These are phyloP conservation scores for Dictyostelium brefeldianum DNA, from an alignment of 78 protist genomes.

Conservation along the genomic window DNA sequence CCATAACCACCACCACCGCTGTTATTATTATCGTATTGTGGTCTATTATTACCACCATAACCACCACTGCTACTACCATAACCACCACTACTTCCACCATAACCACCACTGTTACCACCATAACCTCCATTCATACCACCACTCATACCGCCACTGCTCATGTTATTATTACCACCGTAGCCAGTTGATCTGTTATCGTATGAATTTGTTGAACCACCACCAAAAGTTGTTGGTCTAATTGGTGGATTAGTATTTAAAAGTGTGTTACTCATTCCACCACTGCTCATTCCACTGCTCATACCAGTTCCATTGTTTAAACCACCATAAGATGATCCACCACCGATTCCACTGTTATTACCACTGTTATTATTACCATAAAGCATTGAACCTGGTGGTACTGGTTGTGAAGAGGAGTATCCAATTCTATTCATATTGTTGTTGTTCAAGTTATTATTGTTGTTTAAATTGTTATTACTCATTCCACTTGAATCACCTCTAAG, in stretches of 20 bases:
- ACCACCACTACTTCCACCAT: neutral
- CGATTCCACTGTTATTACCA: neutral
- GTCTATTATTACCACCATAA: neutral
- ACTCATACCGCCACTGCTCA: neutral
- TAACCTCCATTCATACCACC: conserved; percentile 8
- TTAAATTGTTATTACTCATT: neutral
- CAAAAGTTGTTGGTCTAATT: neutral
- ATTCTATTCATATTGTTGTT: neutral
- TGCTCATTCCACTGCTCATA: neutral
- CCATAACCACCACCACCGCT: conserved; percentile 9
- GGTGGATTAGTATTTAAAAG: neutral
- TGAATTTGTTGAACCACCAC: neutral
- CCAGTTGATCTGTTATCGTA: neutral
- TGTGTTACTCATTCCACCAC: neutral
- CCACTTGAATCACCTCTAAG: neutral
- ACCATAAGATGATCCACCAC: neutral
- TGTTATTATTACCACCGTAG: neutral
- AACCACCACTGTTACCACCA: neutral
- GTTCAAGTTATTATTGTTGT: neutral
- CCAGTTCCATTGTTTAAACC: neutral
- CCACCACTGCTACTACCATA: neutral
- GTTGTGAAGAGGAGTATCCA: neutral
- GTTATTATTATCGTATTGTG: neutral
- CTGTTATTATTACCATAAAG: neutral
- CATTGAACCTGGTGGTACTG: conserved; percentile 9